Conservation (phyloP, 257 asterid genomes). For the Solanum rostratum region DNA sequence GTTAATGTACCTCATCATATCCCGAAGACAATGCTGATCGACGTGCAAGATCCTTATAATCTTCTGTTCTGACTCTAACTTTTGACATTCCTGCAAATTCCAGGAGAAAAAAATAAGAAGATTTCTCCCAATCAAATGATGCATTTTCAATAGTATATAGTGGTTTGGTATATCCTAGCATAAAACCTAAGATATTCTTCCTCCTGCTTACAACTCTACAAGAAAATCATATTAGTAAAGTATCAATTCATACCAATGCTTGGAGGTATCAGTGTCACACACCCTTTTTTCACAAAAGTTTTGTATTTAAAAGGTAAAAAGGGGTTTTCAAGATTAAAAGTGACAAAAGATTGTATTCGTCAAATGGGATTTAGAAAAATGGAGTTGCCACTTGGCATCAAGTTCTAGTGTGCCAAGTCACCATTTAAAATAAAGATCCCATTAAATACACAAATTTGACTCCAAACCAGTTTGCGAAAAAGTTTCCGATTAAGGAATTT, state of each 20-base stretch:
- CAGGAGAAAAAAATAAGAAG: not conserved
- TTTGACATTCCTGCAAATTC: constrained; percentile 44
- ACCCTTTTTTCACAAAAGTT: no score
- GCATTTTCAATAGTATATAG: not conserved
- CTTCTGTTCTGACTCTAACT: constrained; percentile 87
- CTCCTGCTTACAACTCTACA: not conserved
- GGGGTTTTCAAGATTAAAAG: no score
- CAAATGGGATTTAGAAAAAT: no score
- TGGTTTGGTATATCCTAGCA: not conserved
- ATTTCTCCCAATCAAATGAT: not conserved
- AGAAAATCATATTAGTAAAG: not conserved
- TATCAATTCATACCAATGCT: not conserved
- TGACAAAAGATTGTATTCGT: no score
- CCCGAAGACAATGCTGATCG: constrained; percentile 72
- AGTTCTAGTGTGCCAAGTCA: no score
- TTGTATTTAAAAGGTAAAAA: no score
- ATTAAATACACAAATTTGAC: no score
- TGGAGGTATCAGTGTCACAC: no score
- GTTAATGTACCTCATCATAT: constrained; percentile 46
- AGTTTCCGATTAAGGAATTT: no score
- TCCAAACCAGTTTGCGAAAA: not conserved
- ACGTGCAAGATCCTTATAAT: constrained; percentile 73
- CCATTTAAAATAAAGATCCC: no score
- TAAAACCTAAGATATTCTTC: not conserved
- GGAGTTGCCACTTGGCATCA: no score